Evolutionary conservation across 2,329 filamentous ascomycete genomes (phyloP).

Genomic region (Pseudogymnoascus sp.): DNA sequence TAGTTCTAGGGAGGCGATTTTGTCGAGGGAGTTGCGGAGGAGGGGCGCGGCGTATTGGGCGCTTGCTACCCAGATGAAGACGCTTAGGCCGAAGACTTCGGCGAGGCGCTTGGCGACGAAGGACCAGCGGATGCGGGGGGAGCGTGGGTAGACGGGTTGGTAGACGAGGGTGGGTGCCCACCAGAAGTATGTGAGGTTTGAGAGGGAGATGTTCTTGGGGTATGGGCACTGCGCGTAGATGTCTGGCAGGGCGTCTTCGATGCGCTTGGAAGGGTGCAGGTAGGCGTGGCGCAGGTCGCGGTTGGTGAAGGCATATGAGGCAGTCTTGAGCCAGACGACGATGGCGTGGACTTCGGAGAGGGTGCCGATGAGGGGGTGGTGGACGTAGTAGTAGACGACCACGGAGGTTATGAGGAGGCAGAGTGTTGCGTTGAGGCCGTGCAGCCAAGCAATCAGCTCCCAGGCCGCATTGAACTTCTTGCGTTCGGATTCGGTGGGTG

Average conservation of each 20-base stretch:
- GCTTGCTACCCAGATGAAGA: slow-evolving; percentile 91
- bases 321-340: slow-evolving; percentile 92
- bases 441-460: slow-evolving; percentile 70
- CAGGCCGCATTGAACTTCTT: slow-evolving; percentile 67
- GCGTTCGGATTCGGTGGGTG: slow-evolving; percentile 49
- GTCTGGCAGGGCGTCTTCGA: slow-evolving; percentile 64
- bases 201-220: slow-evolving; percentile 79
- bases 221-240: slow-evolving; percentile 81
- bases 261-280: slow-evolving; percentile 62
- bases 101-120: slow-evolving; percentile 78
- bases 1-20: slow-evolving; percentile 73
- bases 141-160: slow-evolving; percentile 90
- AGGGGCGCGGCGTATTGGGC: slow-evolving; percentile 92
- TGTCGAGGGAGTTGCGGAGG: slow-evolving; percentile 79
- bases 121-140: slow-evolving; percentile 69
- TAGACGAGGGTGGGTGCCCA: slow-evolving; percentile 95
- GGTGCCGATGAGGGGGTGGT: slow-evolving; percentile 90
- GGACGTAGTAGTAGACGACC: slow-evolving; percentile 82
- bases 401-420: slow-evolving; percentile 74
- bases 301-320: slow-evolving; percentile 94
- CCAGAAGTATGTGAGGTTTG: slow-evolving; percentile 92
- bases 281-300: slow-evolving; percentile 87
- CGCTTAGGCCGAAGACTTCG: slow-evolving; percentile 68
- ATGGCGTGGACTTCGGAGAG: slow-evolving; percentile 85
- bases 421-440: slow-evolving; percentile 74